Percentiles rank a stretch among this genome's conserved stretches.
These are phyloP conservation scores for Pseudopithomyces chartarum DNA, from an alignment of 2,329 filamentous ascomycete genomes.

Conservation along the genomic window DNA sequence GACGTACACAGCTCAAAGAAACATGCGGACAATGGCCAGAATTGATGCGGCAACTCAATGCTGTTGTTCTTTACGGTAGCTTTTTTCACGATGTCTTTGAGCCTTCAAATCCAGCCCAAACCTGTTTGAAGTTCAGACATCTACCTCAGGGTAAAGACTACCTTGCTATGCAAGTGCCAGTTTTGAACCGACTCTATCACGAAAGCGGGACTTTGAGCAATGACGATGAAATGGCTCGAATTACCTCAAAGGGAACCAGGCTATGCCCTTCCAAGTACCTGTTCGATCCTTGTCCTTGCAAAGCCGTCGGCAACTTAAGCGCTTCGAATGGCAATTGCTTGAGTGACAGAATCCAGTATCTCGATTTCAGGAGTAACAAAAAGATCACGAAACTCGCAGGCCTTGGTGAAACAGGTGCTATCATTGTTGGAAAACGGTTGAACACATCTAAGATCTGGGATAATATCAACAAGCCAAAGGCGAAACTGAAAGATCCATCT, in stretches of 20 bases:
- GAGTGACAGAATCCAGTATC: too few species aligned
- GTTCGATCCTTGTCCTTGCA: not conserved
- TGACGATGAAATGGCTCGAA: not conserved
- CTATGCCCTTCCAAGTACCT: not conserved
- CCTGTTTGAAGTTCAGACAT: not conserved
- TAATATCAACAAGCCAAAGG: too few species aligned
- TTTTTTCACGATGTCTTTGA: slow-evolving; percentile 2
- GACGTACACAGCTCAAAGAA: not conserved
- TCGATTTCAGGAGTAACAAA: too few species aligned
- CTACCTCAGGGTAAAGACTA: slow-evolving; percentile 7
- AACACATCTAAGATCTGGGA: too few species aligned
- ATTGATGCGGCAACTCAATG: slow-evolving; percentile 1
- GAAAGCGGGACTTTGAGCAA: not conserved
- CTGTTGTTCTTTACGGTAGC: slow-evolving; percentile 5
- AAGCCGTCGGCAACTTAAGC: too few species aligned
- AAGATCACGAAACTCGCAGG: too few species aligned
- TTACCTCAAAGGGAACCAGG: not conserved
- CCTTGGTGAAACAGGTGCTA: too few species aligned
- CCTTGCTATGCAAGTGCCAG: not conserved
- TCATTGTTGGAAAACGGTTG: too few species aligned
- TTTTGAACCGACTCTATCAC: not conserved
- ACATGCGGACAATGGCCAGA: slow-evolving; percentile 7
- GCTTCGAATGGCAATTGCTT: too few species aligned
- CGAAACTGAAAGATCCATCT: too few species aligned
- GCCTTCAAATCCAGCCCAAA: not conserved